Evolutionary conservation across 2,329 filamentous ascomycete genomes (phyloP).

Genomic region (Sporothrix pallida): DNA sequence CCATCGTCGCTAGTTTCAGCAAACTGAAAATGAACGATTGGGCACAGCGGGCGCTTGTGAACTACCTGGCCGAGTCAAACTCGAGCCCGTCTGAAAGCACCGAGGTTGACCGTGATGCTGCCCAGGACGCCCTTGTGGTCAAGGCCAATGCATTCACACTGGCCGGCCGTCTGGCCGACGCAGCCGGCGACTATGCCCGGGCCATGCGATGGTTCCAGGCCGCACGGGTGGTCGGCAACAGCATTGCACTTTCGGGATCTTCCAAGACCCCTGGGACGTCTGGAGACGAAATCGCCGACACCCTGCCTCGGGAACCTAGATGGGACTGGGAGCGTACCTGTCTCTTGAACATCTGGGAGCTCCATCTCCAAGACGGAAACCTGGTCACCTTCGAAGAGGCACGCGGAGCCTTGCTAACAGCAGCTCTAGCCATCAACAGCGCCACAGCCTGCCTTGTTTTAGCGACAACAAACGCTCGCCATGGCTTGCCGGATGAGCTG

Average conservation of each 20-base stretch:
- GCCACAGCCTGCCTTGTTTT: constrained; percentile 41
- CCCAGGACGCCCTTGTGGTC: constrained; percentile 6
- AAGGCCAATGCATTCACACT: constrained; percentile 48
- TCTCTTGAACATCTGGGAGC: constrained; percentile 40
- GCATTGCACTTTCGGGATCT: not conserved
- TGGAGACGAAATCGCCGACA: not conserved
- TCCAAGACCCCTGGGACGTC: too few relatives aligned
- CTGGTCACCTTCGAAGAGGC: not conserved
- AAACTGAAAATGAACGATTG: too few relatives aligned
- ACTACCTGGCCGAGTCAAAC: constrained; percentile 35
- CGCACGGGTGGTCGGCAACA: constrained; percentile 28
- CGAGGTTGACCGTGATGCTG: too few relatives aligned
- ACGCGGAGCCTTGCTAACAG: constrained; percentile 40
- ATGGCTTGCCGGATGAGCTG: constrained; percentile 28
- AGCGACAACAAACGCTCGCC: constrained; percentile 40
- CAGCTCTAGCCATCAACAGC: constrained; percentile 45
- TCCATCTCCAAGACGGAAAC: too few relatives aligned
- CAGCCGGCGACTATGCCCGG: constrained; percentile 36
- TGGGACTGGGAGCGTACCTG: constrained; percentile 49
- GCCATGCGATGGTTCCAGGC: constrained; percentile 43
- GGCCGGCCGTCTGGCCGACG: constrained; percentile 43
- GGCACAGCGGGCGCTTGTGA: constrained; percentile 38
- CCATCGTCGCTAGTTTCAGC: too few relatives aligned
- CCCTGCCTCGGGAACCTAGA: constrained; percentile 16
- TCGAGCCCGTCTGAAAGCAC: not conserved